These are phyloP conservation scores for Fusarium sp. DNA, from an alignment of 2,329 filamentous ascomycete species.

Conservation along the genomic window DNA sequence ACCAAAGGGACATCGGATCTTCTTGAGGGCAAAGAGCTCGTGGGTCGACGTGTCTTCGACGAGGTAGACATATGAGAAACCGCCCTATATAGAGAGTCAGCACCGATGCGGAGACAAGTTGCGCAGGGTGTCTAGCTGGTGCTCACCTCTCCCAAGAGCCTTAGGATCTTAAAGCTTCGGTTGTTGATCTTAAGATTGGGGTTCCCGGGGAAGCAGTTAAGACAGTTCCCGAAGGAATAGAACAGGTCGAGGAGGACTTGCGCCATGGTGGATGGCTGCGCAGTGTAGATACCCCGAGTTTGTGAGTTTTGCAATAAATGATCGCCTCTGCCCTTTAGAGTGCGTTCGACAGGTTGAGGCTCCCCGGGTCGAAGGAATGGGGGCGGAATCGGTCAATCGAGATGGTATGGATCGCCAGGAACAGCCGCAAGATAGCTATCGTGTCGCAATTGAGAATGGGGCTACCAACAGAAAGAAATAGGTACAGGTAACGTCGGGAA, in stretches of 20 bases:
- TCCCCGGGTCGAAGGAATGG: not conserved
- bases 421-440: conserved; percentile 14
- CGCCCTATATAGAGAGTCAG: conserved; percentile 69
- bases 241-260: conserved; percentile 88
- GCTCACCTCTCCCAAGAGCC: conserved; percentile 88
- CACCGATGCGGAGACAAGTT: not conserved
- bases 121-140: not conserved
- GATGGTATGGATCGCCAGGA: conserved; percentile 27
- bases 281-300: not conserved
- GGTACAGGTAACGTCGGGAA: not conserved
- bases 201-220: conserved; percentile 95
- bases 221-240: conserved; percentile 92
- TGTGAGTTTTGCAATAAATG: not conserved
- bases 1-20: conserved; percentile 98
- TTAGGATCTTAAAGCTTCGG: conserved; percentile 94
- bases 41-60: conserved; percentile 89
- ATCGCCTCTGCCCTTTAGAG: not conserved
- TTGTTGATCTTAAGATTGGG: conserved; percentile 96
- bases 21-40: conserved; percentile 93
- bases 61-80: conserved; percentile 99
- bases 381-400: not conserved
- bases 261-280: conserved; percentile 65
- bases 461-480: not conserved
- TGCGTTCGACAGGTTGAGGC: not conserved
- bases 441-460: conserved; percentile 23